A percentile compares a stretch with the other conserved stretches of the same genome.
These are phyloP conservation scores for Monilinia aucupariae DNA, from an alignment of 2,329 filamentous ascomycete genomes.

Conservation along the genomic window DNA sequence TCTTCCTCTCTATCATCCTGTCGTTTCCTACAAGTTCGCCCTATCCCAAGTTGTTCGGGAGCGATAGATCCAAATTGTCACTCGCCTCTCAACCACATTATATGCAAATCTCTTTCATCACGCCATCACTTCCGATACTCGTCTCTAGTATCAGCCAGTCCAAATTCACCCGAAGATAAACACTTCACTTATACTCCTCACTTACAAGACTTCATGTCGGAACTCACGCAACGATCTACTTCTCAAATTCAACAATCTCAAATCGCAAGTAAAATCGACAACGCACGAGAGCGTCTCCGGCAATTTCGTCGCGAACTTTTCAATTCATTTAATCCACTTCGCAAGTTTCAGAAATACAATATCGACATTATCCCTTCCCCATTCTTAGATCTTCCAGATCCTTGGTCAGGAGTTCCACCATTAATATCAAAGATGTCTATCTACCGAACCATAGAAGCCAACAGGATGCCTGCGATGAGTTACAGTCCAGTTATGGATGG, in stretches of 20 bases:
- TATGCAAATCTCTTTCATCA: neutral
- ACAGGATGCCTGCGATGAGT: neutral
- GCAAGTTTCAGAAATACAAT: constrained; percentile 17
- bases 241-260: constrained; percentile 17
- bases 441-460: neutral
- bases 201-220: constrained; percentile 11
- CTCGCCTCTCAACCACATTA: neutral
- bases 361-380: constrained; percentile 20
- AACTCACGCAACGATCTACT: constrained; percentile 19
- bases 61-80: neutral
- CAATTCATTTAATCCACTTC: constrained; percentile 20
- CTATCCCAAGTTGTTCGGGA: neutral
- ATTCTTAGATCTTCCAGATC: constrained; percentile 16
- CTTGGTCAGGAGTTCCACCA: constrained; percentile 14
- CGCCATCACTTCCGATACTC: neutral
- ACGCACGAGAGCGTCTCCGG: constrained; percentile 22
- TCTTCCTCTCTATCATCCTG: neutral
- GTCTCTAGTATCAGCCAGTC: neutral
- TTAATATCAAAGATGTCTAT: neutral
- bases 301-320: constrained; percentile 22
- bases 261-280: constrained; percentile 18
- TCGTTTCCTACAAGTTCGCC: neutral
- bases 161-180: constrained; percentile 13
- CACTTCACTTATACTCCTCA: constrained; percentile 1
- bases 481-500: constrained; percentile 30